These are phyloP conservation scores for Biscogniauxia sp. DNA, from an alignment of 2,329 filamentous ascomycete species.

Conservation along the genomic window DNA sequence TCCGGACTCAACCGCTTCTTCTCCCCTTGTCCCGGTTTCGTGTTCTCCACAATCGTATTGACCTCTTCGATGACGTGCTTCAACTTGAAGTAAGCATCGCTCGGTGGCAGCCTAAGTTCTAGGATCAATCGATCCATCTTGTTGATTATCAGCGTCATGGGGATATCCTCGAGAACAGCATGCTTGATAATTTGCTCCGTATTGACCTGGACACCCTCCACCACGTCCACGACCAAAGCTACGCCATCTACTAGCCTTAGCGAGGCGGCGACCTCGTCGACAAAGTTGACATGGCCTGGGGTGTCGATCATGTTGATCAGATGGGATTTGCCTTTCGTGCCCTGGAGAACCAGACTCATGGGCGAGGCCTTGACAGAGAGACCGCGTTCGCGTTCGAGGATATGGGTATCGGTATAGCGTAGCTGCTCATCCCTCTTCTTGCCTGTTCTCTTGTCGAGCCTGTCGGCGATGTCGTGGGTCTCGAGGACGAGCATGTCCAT, in stretches of 20 bases:
- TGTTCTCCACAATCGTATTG: conserved; percentile 90
- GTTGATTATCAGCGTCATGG: conserved; percentile 88
- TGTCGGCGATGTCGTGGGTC: conserved; percentile 82
- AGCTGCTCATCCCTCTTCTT: conserved; percentile 84
- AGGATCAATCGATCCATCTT: conserved; percentile 96
- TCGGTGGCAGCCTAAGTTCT: conserved; percentile 89
- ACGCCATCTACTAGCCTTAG: conserved; percentile 87
- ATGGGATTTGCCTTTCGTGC: conserved; percentile 90
- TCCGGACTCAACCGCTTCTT: conserved; percentile 84
- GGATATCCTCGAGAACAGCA: conserved; percentile 84
- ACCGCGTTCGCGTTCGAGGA: conserved; percentile 84
- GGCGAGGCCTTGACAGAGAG: conserved; percentile 90
- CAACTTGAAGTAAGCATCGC: conserved; percentile 97
- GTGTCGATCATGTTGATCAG: conserved; percentile 94
- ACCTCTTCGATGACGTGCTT: conserved; percentile 99
- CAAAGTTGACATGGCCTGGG: conserved; percentile 96
- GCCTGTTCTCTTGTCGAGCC: conserved; percentile 76
- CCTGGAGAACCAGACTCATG: conserved; percentile 89
- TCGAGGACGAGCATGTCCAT: conserved; percentile 98
- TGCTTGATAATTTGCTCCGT: conserved; percentile 98
- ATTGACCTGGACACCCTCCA: conserved; percentile 98
- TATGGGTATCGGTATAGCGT: conserved; percentile 89
- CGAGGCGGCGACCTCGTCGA: conserved; percentile 90
- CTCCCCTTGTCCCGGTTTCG: conserved; percentile 76
- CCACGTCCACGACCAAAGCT: conserved; percentile 89